Evolutionary conservation across 2,329 filamentous ascomycete species (phyloP).

Genomic region (Ilyonectria robusta): DNA sequence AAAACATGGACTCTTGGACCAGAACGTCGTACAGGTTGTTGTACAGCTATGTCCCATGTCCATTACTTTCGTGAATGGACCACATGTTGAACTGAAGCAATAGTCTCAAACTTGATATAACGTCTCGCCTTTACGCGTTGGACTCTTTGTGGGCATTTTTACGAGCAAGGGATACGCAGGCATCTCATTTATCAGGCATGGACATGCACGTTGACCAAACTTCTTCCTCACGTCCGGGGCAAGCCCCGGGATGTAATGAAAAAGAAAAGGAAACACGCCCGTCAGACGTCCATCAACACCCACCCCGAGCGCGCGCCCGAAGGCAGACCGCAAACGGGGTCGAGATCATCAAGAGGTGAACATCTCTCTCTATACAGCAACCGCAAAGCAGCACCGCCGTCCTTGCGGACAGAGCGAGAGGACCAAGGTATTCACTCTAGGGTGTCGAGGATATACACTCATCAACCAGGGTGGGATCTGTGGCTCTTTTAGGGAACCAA

Average conservation of each 20-base stretch:
- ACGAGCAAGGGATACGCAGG: too few relatives aligned
- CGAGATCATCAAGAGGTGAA: conserved; percentile 82
- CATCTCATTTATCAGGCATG: too few relatives aligned
- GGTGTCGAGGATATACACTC: conserved; percentile 86
- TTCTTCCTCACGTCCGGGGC: conserved; percentile 41
- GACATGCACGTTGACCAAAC: too few relatives aligned
- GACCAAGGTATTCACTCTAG: conserved; percentile 79
- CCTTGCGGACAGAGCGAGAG: conserved; percentile 57
- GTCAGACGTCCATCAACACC: conserved; percentile 91
- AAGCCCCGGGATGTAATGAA: conserved; percentile 66
- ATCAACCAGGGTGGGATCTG: conserved; percentile 83
- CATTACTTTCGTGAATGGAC: too few relatives aligned
- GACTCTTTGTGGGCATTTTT: too few relatives aligned
- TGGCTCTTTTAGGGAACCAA: conserved; percentile 92
- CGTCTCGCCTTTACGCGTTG: too few relatives aligned
- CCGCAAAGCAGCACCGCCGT: conserved; percentile 60
- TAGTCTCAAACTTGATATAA: too few relatives aligned
- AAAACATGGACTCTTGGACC: too few relatives aligned
- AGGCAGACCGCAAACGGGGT: conserved; percentile 79
- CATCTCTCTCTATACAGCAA: conserved; percentile 82
- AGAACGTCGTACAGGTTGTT: too few relatives aligned
- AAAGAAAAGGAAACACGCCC: conserved; percentile 55
- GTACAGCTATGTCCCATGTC: too few relatives aligned
- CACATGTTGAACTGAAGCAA: too few relatives aligned
- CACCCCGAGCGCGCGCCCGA: conserved; percentile 83